Evolutionary conservation across 495 filamentous ascomycete genomes (phyloP).

Genomic region (Lophium mytilinum): DNA sequence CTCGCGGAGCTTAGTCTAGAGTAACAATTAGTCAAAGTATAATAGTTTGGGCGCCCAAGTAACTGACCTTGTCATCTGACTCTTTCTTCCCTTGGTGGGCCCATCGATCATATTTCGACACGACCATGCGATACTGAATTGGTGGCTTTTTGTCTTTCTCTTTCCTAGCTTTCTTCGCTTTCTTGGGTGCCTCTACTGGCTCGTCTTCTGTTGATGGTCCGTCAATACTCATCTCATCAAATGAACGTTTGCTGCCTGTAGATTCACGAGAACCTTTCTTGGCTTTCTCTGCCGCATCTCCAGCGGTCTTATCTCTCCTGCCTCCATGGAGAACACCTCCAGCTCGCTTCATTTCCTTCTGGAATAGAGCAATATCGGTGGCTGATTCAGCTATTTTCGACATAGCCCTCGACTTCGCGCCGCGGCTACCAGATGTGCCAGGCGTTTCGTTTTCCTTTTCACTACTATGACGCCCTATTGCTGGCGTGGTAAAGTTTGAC

Average conservation of each 20-base stretch:
- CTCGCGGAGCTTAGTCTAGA: slow-evolving; percentile 69
- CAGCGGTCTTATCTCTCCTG: slow-evolving; percentile 41
- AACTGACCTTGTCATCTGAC: slow-evolving; percentile 48
- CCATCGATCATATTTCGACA: slow-evolving; percentile 79
- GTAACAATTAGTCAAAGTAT: neutral
- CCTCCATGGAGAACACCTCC: slow-evolving; percentile 77
- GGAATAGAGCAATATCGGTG: slow-evolving; percentile 76
- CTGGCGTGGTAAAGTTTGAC: slow-evolving; percentile 39
- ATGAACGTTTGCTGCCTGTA: slow-evolving; percentile 43
- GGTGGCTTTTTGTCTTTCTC: slow-evolving; percentile 32
- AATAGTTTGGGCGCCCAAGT: slow-evolving; percentile 20
- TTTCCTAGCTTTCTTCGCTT: slow-evolving; percentile 49
- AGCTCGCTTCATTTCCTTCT: slow-evolving; percentile 86
- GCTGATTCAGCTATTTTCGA: slow-evolving; percentile 67
- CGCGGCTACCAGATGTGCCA: slow-evolving; percentile 66
- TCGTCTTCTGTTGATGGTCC: slow-evolving; percentile 41
- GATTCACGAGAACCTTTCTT: slow-evolving; percentile 22
- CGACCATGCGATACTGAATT: slow-evolving; percentile 60
- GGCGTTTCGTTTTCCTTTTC: slow-evolving; percentile 88
- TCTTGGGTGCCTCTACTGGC: slow-evolving; percentile 39
- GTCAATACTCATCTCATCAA: slow-evolving; percentile 49
- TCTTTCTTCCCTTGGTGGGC: slow-evolving; percentile 58
- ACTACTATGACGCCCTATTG: slow-evolving; percentile 34
- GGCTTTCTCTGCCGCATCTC: slow-evolving; percentile 16
- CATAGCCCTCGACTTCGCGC: slow-evolving; percentile 75